Evolutionary conservation across 2,329 filamentous ascomycete species (phyloP).

Genomic region (Colletotrichum cordylinicola): DNA sequence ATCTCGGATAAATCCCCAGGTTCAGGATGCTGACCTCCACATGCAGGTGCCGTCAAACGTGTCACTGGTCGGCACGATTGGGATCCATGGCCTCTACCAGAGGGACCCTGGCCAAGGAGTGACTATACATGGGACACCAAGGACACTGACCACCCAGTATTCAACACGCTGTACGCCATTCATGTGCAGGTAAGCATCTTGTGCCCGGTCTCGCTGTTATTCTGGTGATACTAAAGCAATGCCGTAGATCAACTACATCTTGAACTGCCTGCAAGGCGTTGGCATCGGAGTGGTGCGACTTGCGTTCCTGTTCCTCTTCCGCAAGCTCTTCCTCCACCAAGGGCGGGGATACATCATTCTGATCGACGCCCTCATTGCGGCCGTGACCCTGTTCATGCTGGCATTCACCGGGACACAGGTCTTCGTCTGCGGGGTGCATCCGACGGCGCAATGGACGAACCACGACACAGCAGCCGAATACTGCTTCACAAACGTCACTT

Average conservation of each 20-base stretch:
- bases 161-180: neutral
- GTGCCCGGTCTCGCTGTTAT: neutral
- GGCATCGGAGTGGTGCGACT: neutral
- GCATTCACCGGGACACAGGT: neutral
- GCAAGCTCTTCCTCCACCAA: neutral
- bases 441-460: neutral
- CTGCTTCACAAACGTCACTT: neutral
- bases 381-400: neutral
- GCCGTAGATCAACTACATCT: neutral
- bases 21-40: neutral
- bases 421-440: neutral
- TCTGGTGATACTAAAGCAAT: neutral
- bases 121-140: neutral
- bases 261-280: neutral
- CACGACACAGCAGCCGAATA: neutral
- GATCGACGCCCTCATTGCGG: neutral
- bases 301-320: slow-evolving; percentile 5
- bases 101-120: slow-evolving; percentile 1
- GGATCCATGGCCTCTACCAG: neutral
- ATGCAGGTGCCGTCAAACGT: neutral
- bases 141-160: neutral
- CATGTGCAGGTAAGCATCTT: neutral
- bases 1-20: too few species aligned
- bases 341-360: neutral
- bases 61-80: slow-evolving; percentile 9